Evolutionary conservation across 768 basidiomycete genomes (phyloP), one percentile per base, ranked within the genome.

Genomic region (Chalciporus piperatus): DNA sequence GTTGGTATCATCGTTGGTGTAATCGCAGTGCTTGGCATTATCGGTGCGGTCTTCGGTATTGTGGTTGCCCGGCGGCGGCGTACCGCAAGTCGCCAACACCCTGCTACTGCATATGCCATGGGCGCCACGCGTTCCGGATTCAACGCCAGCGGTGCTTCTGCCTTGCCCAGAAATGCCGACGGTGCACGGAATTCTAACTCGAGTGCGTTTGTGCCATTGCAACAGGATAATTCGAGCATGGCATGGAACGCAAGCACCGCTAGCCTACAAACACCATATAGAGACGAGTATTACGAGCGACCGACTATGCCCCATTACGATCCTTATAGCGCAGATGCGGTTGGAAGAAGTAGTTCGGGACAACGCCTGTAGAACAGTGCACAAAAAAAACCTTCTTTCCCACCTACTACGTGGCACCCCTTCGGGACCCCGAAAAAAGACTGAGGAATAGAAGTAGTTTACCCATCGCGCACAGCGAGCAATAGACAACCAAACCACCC

Each of bases 181-280:
- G 59, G 46, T 10, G 40, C 35, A 39, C 71, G 82, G 37, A 69
- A 69, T 69, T 83, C 84, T 55, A 81, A 85, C 70, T 82, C 84
- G 60, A 84, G 83, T 55, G 79, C 85, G 32, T 88, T 89, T 61
- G 72, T 85, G 46, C 87, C 87, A n/a, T 66, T 89, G 60, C 79
- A 81, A 57, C 84, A 84, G 63, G 79, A 78, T 49, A 83, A 81
- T 60, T 59, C 72, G 48, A 81, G 77, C 59, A 75, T 73, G 58
- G 74, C 77, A 43, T 85, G 83, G 83, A 81, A 81, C 57, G 72
- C 74, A 42, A 86, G 83, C 63, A 74, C 65, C 17, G 64, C 66
- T 32, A 78, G 74, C 59, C 63, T 85, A 57, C 66, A 70, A 33
- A 60, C 70, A 25, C 71, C 73, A 16, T 74, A 72, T 58, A 69